Base-by-base conservation (phyloP, 2,329 filamentous ascomycete species). In the Ophiostoma ips region DNA sequence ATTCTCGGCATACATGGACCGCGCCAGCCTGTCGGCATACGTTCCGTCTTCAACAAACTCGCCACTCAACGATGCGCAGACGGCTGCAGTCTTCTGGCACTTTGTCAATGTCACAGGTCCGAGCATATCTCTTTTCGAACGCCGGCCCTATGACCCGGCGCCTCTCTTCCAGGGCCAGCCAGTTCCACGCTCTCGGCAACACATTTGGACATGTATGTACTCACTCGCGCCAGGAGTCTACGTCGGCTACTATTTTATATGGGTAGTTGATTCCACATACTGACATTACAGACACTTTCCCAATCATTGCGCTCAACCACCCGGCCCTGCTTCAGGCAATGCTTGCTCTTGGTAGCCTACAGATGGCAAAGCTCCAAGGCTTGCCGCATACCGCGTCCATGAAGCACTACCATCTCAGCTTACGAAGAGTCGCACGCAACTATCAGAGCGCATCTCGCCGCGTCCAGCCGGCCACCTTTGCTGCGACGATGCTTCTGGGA, bases 301-400 rank as follows among this genome's bases (percentile, higher is more conserved):
- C 90, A 0, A 76, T 89, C 53, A 77, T 90, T 55, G 84, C 92
- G 0, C 74, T 96, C 47, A 81, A 83, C 51, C 79, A 95, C 58
- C 86, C 87, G n/a, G 87, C 84, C 0, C 72, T 96, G 0, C 73
- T 96, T 18, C 90, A 96, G 61, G 85, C 89, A 9, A 94, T 96
- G 64, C 76, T 96, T 34, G 90, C 90, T 1, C 65, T 95, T 34
- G 83, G 84, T 21, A 90, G 86, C 63, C 67, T 95, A 38, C 90
- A 96, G 59, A 89, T 95, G 59, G 84, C 90, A 28, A 86, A 84
- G 58, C 71, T 94, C 5, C 84, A 94, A 60, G 72, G 75, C 28
- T 77, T 78, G 2, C 83, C 86, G 0, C 75, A 81, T 1, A 89
- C 84, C 0, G 82, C 87, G 9, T 90, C 89, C 0, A 77, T 92